Percentiles rank a stretch among this genome's conserved stretches.
phyloP scores from a whole-genome alignment of 305 asterid genomes.

The Vinca major region DNA sequence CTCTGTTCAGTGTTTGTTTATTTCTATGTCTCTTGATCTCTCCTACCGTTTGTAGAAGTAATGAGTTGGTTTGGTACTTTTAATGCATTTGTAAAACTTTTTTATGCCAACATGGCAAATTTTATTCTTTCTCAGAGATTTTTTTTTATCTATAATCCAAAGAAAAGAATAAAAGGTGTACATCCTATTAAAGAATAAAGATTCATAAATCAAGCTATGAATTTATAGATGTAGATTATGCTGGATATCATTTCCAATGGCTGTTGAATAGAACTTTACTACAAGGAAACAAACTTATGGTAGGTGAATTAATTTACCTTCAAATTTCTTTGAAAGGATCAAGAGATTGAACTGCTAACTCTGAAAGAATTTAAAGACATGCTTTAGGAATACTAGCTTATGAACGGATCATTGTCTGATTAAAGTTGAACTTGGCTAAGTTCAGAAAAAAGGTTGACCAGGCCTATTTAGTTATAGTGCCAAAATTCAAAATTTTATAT shows the following conservation, averaged over 20 bases:
- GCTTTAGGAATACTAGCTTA: not conserved
- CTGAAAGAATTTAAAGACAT: not conserved
- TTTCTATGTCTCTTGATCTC: not conserved
- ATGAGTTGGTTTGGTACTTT: not conserved
- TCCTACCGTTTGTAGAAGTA: not conserved
- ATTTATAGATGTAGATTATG: not conserved
- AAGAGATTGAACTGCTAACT: not conserved
- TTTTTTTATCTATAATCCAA: not conserved
- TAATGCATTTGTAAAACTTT: not conserved
- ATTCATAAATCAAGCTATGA: not conserved
- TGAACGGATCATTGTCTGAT: not conserved
- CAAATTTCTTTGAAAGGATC: not conserved
- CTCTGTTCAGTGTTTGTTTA: not conserved
- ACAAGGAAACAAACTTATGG: not conserved
- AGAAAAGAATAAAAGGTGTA: not conserved
- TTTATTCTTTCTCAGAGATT: not conserved
- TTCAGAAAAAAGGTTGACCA: not conserved
- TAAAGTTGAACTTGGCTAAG: not conserved
- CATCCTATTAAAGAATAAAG: not conserved
- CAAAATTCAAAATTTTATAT: not conserved
- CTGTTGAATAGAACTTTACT: not conserved
- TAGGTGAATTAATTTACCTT: not conserved
- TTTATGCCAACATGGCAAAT: too few species aligned
- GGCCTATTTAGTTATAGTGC: not conserved
- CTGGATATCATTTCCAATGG: not conserved